phyloP scores from a whole-genome alignment of 305 asterid genomes.

The Fraxinus xanthoxyloides region DNA sequence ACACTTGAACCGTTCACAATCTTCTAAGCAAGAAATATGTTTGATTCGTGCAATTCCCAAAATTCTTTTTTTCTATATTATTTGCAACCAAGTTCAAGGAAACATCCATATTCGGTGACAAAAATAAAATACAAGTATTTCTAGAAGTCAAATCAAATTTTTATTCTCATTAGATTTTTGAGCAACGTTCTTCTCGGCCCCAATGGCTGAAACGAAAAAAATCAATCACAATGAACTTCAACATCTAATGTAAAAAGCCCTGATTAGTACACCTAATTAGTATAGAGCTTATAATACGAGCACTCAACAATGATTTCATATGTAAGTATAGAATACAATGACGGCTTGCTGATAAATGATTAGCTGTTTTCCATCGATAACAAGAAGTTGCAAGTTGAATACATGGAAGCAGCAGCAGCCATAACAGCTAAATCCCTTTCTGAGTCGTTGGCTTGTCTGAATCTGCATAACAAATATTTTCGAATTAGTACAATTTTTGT shows the following conservation, averaged over 20 bases:
- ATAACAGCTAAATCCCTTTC: conserved; percentile 66
- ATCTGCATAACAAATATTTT: conserved; percentile 38
- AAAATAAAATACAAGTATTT: not conserved
- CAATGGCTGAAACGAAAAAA: not conserved
- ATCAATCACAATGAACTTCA: not conserved
- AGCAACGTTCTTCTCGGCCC: not conserved
- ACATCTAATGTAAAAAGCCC: not conserved
- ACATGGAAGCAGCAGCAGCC: conserved; percentile 94
- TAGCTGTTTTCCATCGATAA: conserved; percentile 56
- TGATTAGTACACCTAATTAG: not conserved
- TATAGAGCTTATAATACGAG: conserved; percentile 8
- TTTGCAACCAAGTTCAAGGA: not conserved
- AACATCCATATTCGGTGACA: not conserved
- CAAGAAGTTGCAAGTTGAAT: conserved; percentile 84
- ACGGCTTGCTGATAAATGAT: conserved; percentile 16
- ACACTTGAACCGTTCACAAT: not conserved
- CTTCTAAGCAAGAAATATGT: not conserved
- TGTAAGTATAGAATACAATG: not conserved
- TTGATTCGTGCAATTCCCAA: not conserved
- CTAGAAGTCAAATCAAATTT: not conserved
- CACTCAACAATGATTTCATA: conserved; percentile 14
- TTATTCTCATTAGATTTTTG: not conserved
- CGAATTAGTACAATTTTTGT: not conserved
- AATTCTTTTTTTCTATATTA: not conserved
- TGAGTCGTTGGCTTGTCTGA: conserved; percentile 34